phyloP scores from a whole-genome alignment of 2,329 filamentous ascomycete species.

The Rugonectria rugulosa region DNA sequence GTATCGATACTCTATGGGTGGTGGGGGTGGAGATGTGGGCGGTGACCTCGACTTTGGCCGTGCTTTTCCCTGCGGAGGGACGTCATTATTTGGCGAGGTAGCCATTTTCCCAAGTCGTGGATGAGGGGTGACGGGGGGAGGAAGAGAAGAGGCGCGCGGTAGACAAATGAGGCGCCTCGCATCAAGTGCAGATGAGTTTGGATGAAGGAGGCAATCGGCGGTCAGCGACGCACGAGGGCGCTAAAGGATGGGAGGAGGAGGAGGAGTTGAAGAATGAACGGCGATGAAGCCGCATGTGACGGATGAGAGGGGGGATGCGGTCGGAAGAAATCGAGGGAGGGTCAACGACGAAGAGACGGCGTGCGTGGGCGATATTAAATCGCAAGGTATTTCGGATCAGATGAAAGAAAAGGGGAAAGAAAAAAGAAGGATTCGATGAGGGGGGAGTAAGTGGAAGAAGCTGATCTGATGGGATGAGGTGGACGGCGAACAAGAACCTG shows the following conservation, averaged over 20 bases:
- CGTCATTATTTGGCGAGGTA: slow-evolving; percentile 34
- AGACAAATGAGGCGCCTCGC: slow-evolving; percentile 23
- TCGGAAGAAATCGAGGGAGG: not conserved
- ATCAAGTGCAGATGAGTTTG: slow-evolving; percentile 31
- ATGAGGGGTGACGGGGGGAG: too few relatives aligned
- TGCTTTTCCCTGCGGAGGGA: slow-evolving; percentile 29
- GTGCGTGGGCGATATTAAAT: slow-evolving; percentile 8
- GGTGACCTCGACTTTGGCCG: slow-evolving; percentile 19
- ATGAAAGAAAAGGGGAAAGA: not conserved
- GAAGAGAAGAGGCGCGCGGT: slow-evolving; percentile 8
- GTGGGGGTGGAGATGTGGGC: slow-evolving; percentile 35
- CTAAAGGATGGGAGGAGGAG: not conserved
- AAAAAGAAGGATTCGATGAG: slow-evolving; percentile 2
- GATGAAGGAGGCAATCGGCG: slow-evolving; percentile 31
- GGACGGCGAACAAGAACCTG: not conserved
- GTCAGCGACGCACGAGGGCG: slow-evolving; percentile 24
- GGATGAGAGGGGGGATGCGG: not conserved
- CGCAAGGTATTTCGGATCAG: slow-evolving; percentile 7
- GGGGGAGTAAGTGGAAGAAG: not conserved
- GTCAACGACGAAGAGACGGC: not conserved
- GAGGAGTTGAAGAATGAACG: slow-evolving; percentile 1
- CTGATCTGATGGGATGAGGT: slow-evolving; percentile 10
- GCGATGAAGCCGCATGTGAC: slow-evolving; percentile 12
- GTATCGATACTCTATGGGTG: slow-evolving; percentile 63
- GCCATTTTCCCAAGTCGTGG: too few relatives aligned